phyloP scores from a whole-genome alignment of 495 filamentous ascomycete genomes.

The Friedmanniomyces simplex region DNA sequence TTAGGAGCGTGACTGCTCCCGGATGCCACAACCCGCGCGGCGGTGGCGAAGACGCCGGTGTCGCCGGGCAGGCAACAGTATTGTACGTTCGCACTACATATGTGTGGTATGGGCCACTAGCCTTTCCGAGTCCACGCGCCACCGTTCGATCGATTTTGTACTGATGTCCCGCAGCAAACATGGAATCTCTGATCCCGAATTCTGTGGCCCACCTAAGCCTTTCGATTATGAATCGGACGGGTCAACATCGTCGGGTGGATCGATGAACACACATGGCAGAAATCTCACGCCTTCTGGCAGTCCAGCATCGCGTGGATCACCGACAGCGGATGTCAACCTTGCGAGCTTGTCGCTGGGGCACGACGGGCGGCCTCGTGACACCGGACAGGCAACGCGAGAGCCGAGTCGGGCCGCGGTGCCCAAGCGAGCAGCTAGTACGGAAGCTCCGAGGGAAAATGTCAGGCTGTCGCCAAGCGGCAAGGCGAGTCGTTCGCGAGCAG shows the following conservation, averaged over 20 bases:
- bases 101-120: background rate
- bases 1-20: background rate
- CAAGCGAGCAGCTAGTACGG: background rate
- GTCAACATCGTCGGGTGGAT: background rate
- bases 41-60: background rate
- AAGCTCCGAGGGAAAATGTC: background rate
- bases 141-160: background rate
- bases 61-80: background rate
- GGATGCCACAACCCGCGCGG: background rate
- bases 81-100: background rate
- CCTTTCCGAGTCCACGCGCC: background rate
- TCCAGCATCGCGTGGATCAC: background rate
- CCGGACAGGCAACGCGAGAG: background rate
- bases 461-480: background rate
- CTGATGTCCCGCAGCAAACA: background rate
- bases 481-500: background rate
- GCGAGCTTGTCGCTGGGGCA: slow-evolving; percentile 3
- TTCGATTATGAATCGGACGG: background rate
- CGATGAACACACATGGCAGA: slow-evolving; percentile 7
- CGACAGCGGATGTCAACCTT: background rate
- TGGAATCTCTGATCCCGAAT: background rate
- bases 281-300: slow-evolving; percentile 7
- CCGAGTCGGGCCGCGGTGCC: background rate
- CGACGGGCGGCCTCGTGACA: background rate
- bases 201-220: background rate